Conservation (phyloP, 805 yeast species). For the Candida gorgasii region DNA sequence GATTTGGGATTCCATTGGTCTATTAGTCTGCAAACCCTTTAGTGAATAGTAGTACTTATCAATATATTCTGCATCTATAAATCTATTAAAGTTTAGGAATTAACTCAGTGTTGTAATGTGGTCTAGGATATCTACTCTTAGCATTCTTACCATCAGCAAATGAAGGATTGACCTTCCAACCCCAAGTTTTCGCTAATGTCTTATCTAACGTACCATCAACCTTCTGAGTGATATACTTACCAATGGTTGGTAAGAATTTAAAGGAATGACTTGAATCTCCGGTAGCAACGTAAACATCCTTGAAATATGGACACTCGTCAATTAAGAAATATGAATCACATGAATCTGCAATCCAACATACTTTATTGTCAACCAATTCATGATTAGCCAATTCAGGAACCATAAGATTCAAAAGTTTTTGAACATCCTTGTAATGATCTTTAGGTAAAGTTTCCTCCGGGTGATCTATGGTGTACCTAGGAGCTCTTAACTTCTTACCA, state of each 20-base stretch:
- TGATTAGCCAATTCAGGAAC: slow-evolving; percentile 18
- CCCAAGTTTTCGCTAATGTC: slow-evolving; percentile 22
- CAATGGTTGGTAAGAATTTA: slow-evolving; percentile 48
- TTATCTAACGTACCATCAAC: slow-evolving; percentile 28
- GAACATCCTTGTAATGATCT: slow-evolving; percentile 14
- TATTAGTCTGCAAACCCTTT: background rate
- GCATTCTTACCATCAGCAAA: slow-evolving; percentile 14
- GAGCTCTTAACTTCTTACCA: slow-evolving; percentile 15
- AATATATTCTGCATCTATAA: no score
- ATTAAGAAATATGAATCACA: slow-evolving; percentile 42
- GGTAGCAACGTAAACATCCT: slow-evolving; percentile 39
- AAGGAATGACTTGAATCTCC: slow-evolving; percentile 53
- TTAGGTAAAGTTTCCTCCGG: slow-evolving; percentile 16
- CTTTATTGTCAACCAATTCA: slow-evolving; percentile 14
- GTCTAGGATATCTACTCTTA: slow-evolving; percentile 16
- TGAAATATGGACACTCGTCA: slow-evolving; percentile 34
- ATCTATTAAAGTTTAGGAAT: slow-evolving; percentile 2
- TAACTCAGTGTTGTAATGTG: slow-evolving; percentile 13
- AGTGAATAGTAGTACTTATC: no score
- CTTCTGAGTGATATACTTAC: slow-evolving; percentile 38
- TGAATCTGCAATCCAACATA: slow-evolving; percentile 33
- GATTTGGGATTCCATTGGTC: slow-evolving; percentile 1
- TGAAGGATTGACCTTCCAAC: slow-evolving; percentile 18
- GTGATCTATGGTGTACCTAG: slow-evolving; percentile 15
- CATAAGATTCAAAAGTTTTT: slow-evolving; percentile 12